Conservation (phyloP, 2,329 filamentous ascomycete species). For the Westerdykella aurantiaca region DNA sequence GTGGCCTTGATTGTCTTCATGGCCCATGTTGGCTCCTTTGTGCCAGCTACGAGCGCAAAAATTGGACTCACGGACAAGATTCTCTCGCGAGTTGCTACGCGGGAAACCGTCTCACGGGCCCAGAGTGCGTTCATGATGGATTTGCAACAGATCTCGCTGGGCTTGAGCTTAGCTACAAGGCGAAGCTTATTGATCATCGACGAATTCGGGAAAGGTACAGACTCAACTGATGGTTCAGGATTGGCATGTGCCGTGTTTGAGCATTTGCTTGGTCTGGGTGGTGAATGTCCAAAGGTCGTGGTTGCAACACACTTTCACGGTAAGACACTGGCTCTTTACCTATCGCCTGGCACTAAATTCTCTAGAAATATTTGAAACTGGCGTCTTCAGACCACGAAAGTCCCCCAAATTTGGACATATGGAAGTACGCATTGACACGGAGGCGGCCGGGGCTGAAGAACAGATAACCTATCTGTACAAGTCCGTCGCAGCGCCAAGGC, state of each 20-base stretch:
- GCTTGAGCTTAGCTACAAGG: constrained; percentile 66
- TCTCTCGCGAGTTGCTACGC: constrained; percentile 74
- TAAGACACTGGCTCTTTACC: constrained; percentile 36
- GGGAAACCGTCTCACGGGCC: constrained; percentile 58
- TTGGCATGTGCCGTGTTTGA: constrained; percentile 58
- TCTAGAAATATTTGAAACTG: constrained; percentile 66
- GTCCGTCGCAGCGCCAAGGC: constrained; percentile 20
- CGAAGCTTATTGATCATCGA: constrained; percentile 83
- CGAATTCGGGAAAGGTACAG: constrained; percentile 75
- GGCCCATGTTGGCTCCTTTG: constrained; percentile 83
- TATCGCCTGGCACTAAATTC: constrained; percentile 16
- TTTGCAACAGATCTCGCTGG: constrained; percentile 76
- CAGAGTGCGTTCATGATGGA: constrained; percentile 74
- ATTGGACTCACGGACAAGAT: constrained; percentile 93
- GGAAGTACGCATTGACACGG: constrained; percentile 58
- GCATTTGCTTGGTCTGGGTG: constrained; percentile 47
- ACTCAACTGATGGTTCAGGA: constrained; percentile 59
- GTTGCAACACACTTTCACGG: constrained; percentile 60
- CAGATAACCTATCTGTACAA: constrained; percentile 72
- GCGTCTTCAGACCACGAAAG: constrained; percentile 49
- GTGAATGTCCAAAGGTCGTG: constrained; percentile 53
- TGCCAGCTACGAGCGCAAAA: constrained; percentile 69
- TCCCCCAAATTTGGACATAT: constrained; percentile 62
- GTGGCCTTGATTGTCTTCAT: constrained; percentile 85
- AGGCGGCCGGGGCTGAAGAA: constrained; percentile 49